Base-by-base conservation (phyloP, 306 rosid species). In the Lupinus albus region DNA sequence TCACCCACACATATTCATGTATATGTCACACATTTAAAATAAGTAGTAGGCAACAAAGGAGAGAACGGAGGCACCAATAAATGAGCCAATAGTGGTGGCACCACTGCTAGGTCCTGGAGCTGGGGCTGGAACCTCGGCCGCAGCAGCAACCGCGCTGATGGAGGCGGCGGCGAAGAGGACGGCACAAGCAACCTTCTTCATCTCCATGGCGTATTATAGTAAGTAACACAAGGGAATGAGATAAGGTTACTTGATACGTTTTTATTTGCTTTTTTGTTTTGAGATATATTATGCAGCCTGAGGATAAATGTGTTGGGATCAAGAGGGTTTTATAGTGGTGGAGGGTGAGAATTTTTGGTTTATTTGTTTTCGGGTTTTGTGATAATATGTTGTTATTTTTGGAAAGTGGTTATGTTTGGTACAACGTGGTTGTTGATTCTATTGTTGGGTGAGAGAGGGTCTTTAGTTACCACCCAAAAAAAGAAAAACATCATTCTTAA, bases 171-270 rank as follows among this genome's bases (percentile, higher is more conserved):
- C 74, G 20, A 86, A 67, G 74, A 86, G 63, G 13, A 81, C 44
- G 15, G 64, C 78, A 33, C 82, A 80, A 33, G 77, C 76, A 18
- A 86, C 66, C 72, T 78, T 85, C 79, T 78, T 83, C 83, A 86
- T 73, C 61, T 83, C 88, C 86, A 86, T 84, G 55, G 25, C 30
- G 52, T 5, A 25, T 25, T 5, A 25, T 25, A 13, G 2, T 13
- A 13, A 48, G 44, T 36, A 59, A 14, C 57, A 10, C n/a, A 30
- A 11, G 5, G 6, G 44, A 36, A 48, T 48, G 8, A 0, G 53
- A 15, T 48, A 7, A 8, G 11, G n/a, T 48, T 66, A 67, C 67
- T 60, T 20, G 50, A 50, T 64, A 30, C 8, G 28, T 12, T 15
- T 46, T 46, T 38, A 0, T 39, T 39, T 36, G 9, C 41, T 36